Evolutionary conservation across 768 basidiomycete genomes (phyloP), one percentile per base, ranked within the genome.

Genomic region (Phaffia tasmanica): DNA sequence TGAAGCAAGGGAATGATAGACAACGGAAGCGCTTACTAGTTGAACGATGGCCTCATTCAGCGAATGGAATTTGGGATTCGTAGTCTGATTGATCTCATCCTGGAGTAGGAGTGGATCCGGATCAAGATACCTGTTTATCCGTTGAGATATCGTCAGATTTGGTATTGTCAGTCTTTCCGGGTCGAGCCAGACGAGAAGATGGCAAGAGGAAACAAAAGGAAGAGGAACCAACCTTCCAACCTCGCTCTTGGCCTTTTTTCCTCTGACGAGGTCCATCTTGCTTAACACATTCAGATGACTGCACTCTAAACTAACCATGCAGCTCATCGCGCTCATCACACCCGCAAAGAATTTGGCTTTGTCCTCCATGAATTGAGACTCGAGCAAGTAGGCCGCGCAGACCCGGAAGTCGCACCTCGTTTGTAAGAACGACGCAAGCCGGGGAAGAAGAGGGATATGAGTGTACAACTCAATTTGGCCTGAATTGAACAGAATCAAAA

Each of bases 301-400:
- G 47, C 95, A 85, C 74, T 97, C 95, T 50, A 99, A 82, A 72
- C 91, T 92, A 47, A 98, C 88, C 95, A 99, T 99, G 32, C 94
- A 92, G 48, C 89, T 92, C 95, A 99, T 97, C 32, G 95, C 95
- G 53, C 88, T 89, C 65, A 99, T 81, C 9, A 98, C 94, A 23
- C 95, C 95, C 67, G 90, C 87, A 78, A 99, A 99, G 78, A 95
- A 99, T 74, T 99, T 99, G 76, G 91, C 88, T 70, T 88, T 86
- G 76, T 99, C 95, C 77, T 99, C 95, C 91, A 98, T 98, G 78
- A 99, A 99, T 72, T 99, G 95, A 0, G 89, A 92, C 74, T 99
- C 95, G 70, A 99, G 85, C 51, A 99, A 83, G 75, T 98, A 99
- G 35, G 84, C 85, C 3, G 88, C 89, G 72, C 86, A 89, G n/a